Evolutionary conservation across 2,329 filamentous ascomycete genomes (phyloP).

Genomic region (Verticillium nonalfalfae): DNA sequence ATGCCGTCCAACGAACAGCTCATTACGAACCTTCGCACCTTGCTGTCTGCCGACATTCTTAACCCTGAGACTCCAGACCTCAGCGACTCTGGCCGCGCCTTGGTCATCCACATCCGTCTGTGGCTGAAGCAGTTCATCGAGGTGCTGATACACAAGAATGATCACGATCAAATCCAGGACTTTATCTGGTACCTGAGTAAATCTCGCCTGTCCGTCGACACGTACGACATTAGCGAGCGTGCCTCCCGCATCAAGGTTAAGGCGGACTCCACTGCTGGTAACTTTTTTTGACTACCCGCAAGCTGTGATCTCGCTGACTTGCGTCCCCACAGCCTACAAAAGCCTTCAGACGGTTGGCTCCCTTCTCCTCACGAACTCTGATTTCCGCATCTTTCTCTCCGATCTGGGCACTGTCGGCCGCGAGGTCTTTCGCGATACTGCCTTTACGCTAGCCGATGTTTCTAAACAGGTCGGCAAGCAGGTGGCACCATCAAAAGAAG

Average conservation of each 20-base stretch:
- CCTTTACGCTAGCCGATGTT: conserved; percentile 68
- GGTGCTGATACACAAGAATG: conserved; percentile 77
- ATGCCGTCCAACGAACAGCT: conserved; percentile 88
- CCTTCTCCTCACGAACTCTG: conserved; percentile 81
- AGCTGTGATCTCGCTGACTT: not conserved
- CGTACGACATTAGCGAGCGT: conserved; percentile 53
- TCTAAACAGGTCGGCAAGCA: conserved; percentile 69
- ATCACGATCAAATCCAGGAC: conserved; percentile 80
- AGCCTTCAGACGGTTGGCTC: conserved; percentile 79
- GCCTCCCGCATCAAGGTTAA: conserved; percentile 58
- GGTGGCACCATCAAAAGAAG: conserved; percentile 60
- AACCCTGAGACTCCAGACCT: conserved; percentile 67
- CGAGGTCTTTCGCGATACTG: conserved; percentile 82
- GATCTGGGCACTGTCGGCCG: conserved; percentile 74
- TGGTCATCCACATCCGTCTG: conserved; percentile 65
- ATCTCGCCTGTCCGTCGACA: conserved; percentile 64
- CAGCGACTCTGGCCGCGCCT: conserved; percentile 67
- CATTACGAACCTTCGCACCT: conserved; percentile 70
- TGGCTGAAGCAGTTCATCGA: conserved; percentile 77
- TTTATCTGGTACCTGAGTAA: conserved; percentile 80
- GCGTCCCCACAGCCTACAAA: conserved; percentile 54
- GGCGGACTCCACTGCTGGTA: conserved; percentile 67
- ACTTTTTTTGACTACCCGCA: not conserved
- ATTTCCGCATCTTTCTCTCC: conserved; percentile 80
- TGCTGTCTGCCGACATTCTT: conserved; percentile 72